These are phyloP conservation scores for Terana coerulea DNA, from an alignment of 768 basidiomycete species.

Conservation along the genomic window DNA sequence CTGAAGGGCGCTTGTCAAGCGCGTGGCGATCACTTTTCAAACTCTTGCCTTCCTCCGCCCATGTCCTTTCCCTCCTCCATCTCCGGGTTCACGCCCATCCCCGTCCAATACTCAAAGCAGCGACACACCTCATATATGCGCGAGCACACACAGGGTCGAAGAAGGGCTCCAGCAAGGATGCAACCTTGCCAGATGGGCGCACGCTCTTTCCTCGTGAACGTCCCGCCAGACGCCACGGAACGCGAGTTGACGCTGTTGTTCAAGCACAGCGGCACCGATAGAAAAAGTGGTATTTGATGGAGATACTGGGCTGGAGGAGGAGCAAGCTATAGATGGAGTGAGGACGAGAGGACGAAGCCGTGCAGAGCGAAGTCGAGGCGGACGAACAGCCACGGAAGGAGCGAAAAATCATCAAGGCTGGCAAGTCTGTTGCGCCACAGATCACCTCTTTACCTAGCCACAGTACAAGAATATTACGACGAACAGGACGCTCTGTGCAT, in stretches of 20 bases:
- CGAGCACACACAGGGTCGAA: constrained; percentile 59
- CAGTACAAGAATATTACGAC: constrained; percentile 52
- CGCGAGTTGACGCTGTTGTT: constrained; percentile 77
- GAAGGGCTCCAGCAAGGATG: constrained; percentile 25
- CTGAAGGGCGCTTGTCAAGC: too few species aligned
- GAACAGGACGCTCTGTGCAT: constrained; percentile 67
- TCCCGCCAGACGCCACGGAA: constrained; percentile 86
- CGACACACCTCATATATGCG: constrained; percentile 74
- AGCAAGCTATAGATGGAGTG: constrained; percentile 38
- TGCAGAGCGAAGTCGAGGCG: constrained; percentile 27
- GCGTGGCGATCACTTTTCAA: too few species aligned
- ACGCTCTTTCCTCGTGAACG: constrained; percentile 87
- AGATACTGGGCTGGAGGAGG: constrained; percentile 41
- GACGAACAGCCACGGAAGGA: constrained; percentile 28
- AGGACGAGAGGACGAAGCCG: constrained; percentile 31
- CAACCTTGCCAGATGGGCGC: constrained; percentile 46
- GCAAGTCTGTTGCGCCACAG: constrained; percentile 36
- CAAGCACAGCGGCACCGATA: constrained; percentile 68
- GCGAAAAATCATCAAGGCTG: constrained; percentile 25
- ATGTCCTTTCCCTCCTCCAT: constrained; percentile 22
- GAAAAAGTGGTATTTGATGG: constrained; percentile 69
- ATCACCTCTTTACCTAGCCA: constrained; percentile 57
- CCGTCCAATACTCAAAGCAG: constrained; percentile 34
- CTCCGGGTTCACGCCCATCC: constrained; percentile 48
- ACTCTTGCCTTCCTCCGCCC: too few species aligned